Conservation (phyloP, 2,329 filamentous ascomycete genomes). For the Aspergillus arachidicola region DNA sequence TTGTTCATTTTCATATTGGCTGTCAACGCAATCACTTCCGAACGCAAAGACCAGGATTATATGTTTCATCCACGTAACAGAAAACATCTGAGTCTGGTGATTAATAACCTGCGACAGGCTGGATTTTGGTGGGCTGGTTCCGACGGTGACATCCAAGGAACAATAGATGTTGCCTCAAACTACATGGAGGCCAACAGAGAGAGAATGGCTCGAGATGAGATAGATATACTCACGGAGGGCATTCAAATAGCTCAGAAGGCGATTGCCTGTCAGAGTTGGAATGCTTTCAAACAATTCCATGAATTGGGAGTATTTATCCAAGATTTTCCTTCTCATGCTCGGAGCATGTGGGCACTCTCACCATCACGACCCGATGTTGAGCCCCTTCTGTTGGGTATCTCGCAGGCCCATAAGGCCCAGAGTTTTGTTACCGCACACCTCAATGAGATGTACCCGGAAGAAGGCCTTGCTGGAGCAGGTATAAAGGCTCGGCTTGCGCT, state of each 20-base stretch:
- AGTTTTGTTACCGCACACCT: constrained; percentile 52
- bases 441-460: constrained; percentile 36
- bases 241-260: constrained; percentile 67
- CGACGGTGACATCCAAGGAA: constrained; percentile 63
- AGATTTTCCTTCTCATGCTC: constrained; percentile 65
- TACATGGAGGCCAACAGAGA: constrained; percentile 69
- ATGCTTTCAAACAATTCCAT: constrained; percentile 68
- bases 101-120: constrained; percentile 78
- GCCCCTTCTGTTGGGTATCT: constrained; percentile 60
- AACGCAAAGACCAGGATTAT: constrained; percentile 81
- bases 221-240: constrained; percentile 61
- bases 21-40: constrained; percentile 85
- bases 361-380: constrained; percentile 39
- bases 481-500: constrained; percentile 39
- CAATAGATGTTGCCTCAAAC: constrained; percentile 65
- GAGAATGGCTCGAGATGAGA: constrained; percentile 63
- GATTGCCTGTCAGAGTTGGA: constrained; percentile 64
- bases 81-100: constrained; percentile 66
- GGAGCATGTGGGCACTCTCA: constrained; percentile 69
- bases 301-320: constrained; percentile 76
- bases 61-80: constrained; percentile 80
- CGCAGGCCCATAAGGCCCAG: constrained; percentile 60
- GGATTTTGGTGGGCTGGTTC: constrained; percentile 87
- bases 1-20: constrained; percentile 82
- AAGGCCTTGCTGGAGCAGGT: constrained; percentile 45